Percentiles rank a stretch among this genome's conserved stretches.
Conservation (phyloP, 768 basidiomycete genomes). For the Suillus brevipes region DNA sequence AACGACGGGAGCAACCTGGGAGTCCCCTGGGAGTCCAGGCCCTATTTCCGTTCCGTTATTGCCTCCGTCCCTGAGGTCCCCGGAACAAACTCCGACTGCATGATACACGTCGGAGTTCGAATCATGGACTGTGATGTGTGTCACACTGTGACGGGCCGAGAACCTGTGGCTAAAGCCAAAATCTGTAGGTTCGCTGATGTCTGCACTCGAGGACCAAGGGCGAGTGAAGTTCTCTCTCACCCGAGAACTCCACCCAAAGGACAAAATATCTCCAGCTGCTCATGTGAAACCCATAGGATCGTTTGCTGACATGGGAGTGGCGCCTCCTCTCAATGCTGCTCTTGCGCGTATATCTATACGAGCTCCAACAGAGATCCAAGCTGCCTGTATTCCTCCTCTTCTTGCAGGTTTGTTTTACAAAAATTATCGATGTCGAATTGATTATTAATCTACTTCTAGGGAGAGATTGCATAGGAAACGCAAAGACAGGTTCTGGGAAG, state of each 20-base stretch:
- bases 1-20: background rate
- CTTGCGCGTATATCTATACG: slow-evolving; percentile 83
- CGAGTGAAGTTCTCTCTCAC: background rate
- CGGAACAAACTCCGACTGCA: too few relatives aligned
- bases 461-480: slow-evolving; percentile 94
- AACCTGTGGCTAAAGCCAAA: too few relatives aligned
- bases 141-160: too few relatives aligned
- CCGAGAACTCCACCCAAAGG: slow-evolving; percentile 10
- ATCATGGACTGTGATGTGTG: too few relatives aligned
- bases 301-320: slow-evolving; percentile 63
- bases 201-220: background rate
- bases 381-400: slow-evolving; percentile 86
- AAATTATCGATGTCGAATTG: background rate
- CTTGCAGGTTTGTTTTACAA: slow-evolving; percentile 55
- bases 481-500: slow-evolving; percentile 97
- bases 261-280: slow-evolving; percentile 23
- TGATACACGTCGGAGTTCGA: too few relatives aligned
- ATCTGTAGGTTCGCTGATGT: too few relatives aligned
- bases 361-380: slow-evolving; percentile 83
- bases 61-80: background rate
- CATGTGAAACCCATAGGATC: slow-evolving; percentile 27
- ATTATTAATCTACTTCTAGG: slow-evolving; percentile 46
- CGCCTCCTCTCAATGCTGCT: slow-evolving; percentile 57
- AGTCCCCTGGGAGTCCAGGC: background rate
- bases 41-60: background rate